phyloP scores from a whole-genome alignment of 352 stramenopile genomes.

The Globisporangium barbulae region DNA sequence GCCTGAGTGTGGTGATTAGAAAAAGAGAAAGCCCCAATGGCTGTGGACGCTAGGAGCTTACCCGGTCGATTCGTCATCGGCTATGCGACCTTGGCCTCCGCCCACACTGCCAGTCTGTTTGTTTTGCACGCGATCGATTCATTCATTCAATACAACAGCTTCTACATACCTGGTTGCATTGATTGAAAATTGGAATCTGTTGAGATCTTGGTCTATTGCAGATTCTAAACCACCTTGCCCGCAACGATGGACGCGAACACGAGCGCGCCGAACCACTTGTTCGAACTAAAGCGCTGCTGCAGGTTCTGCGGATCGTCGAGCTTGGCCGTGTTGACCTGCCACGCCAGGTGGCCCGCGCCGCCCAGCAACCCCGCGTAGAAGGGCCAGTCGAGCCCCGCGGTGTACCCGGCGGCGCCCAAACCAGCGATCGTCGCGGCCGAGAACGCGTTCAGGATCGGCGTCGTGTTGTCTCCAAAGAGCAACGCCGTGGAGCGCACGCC shows the following conservation, averaged over 20 bases:
- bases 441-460: constrained; percentile 90
- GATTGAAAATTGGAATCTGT: background rate
- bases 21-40: too few relatives aligned
- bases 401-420: constrained; percentile 70
- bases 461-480: constrained; percentile 94
- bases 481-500: constrained; percentile 95
- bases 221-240: constrained; percentile 56
- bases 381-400: constrained; percentile 75
- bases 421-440: constrained; percentile 59
- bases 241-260: constrained; percentile 82
- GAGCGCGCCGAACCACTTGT: constrained; percentile 88
- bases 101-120: background rate
- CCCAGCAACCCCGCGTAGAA: constrained; percentile 89
- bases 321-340: constrained; percentile 96
- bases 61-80: too few relatives aligned
- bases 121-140: background rate
- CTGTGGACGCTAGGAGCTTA: too few relatives aligned
- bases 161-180: too few relatives aligned
- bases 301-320: constrained; percentile 93
- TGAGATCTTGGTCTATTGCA: background rate
- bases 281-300: constrained; percentile 92
- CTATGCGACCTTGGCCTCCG: background rate
- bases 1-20: background rate
- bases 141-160: background rate
- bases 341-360: constrained; percentile 92